Conservation (phyloP, 805 yeast genomes). For the Dipodascus geniculatus region DNA sequence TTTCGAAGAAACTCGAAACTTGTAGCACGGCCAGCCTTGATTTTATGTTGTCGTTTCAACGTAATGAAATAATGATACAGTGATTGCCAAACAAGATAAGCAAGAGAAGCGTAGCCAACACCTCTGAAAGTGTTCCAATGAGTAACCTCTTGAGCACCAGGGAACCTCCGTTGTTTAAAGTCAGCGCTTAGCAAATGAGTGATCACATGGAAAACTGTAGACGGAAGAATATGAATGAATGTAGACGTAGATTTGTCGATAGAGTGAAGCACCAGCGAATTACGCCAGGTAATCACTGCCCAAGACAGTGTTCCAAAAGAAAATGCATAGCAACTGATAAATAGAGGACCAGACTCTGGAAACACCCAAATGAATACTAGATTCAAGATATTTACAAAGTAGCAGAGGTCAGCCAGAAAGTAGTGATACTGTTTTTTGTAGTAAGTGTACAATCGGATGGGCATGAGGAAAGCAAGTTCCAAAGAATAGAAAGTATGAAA, state of each 20-base stretch:
- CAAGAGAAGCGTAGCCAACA: constrained; percentile 64
- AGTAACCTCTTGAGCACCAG: constrained; percentile 63
- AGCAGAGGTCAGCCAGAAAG: constrained; percentile 86
- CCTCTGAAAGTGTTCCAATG: constrained; percentile 65
- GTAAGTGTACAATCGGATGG: constrained; percentile 74
- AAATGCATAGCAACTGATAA: constrained; percentile 74
- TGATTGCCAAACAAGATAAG: constrained; percentile 84
- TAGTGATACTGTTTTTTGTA: constrained; percentile 72
- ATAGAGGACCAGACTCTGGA: constrained; percentile 62
- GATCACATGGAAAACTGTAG: constrained; percentile 73
- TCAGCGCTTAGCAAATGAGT: constrained; percentile 61
- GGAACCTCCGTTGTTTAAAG: constrained; percentile 47
- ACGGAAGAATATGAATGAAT: constrained; percentile 85
- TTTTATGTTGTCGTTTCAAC: constrained; percentile 62
- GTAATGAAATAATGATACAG: constrained; percentile 88
- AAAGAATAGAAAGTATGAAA: constrained; percentile 68
- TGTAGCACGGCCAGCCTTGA: constrained; percentile 75
- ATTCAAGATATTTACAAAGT: constrained; percentile 68
- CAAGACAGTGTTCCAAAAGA: constrained; percentile 82
- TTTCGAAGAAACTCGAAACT: constrained; percentile 77
- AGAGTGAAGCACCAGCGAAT: constrained; percentile 82
- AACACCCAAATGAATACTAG: constrained; percentile 70
- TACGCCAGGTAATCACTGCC: constrained; percentile 94
- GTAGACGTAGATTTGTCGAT: constrained; percentile 88
- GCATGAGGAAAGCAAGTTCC: constrained; percentile 54